phyloP scores from a whole-genome alignment of 1,284 basidiomycete species.

The Tilletiopsis washingtonensis region DNA sequence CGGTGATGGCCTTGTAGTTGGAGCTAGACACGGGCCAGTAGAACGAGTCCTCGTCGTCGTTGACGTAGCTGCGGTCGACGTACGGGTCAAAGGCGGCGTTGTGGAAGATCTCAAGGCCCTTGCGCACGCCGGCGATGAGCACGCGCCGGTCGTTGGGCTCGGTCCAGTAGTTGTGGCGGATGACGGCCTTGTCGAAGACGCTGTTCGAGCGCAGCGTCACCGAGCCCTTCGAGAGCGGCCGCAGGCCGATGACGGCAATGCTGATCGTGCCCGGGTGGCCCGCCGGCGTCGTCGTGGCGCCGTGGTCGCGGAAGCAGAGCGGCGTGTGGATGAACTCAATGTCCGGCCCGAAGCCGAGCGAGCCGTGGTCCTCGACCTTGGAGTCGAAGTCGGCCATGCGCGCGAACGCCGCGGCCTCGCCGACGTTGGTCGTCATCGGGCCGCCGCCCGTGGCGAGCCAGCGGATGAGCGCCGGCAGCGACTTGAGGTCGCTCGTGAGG shows the following conservation, averaged over 20 bases:
- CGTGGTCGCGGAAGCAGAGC: constrained; percentile 12
- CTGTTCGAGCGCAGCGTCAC: constrained; percentile 48
- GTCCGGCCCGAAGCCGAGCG: constrained; percentile 20
- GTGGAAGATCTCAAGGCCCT: constrained; percentile 32
- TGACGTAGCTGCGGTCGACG: constrained; percentile 49
- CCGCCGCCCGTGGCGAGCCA: constrained; percentile 29
- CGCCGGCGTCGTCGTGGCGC: constrained; percentile 3
- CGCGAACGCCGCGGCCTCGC: constrained; percentile 16
- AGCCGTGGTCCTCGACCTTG: constrained; percentile 21
- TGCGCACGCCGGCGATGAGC: constrained; percentile 16
- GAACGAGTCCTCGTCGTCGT: constrained; percentile 39
- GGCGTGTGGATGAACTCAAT: constrained; percentile 14
- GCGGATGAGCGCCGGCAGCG: constrained; percentile 15
- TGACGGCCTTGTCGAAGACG: constrained; percentile 49
- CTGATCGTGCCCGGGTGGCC: constrained; percentile 8
- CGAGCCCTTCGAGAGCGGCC: constrained; percentile 43
- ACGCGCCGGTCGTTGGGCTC: constrained; percentile 44
- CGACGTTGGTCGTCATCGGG: constrained; percentile 21
- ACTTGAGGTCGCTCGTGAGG: constrained; percentile 14
- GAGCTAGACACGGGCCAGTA: neutral
- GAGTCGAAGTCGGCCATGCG: constrained; percentile 10
- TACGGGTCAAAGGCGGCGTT: constrained; percentile 44
- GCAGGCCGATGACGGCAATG: constrained; percentile 20
- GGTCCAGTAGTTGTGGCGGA: constrained; percentile 47
- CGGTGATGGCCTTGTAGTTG: constrained; percentile 30